A percentile compares a stretch with the other conserved stretches of the same genome.
phyloP scores from a whole-genome alignment of 306 rosid species.

The Hippophae gyantsensis region DNA sequence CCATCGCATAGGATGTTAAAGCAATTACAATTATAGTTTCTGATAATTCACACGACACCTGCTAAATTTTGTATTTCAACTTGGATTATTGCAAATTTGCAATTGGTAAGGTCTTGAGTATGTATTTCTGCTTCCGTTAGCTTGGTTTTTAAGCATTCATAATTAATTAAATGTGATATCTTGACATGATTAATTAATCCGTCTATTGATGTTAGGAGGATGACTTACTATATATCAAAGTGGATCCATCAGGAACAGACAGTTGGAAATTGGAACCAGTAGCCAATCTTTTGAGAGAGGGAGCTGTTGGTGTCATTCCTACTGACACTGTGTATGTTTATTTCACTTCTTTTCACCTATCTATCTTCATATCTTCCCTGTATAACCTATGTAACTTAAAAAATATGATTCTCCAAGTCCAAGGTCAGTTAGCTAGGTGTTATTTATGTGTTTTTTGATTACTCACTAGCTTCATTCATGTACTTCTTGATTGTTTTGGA shows the following conservation, averaged over 20 bases:
- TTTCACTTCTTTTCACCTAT: neutral
- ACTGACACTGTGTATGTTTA: conserved; percentile 69
- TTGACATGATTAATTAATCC: neutral
- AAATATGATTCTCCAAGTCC: neutral
- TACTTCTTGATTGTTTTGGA: neutral
- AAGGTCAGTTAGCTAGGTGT: neutral
- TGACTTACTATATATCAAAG: conserved; percentile 62
- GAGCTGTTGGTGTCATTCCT: conserved; percentile 92
- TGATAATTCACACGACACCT: no score
- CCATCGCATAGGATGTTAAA: no score
- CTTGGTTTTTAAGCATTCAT: neutral
- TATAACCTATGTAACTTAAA: neutral
- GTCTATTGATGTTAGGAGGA: conserved; percentile 39
- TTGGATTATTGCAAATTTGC: no score
- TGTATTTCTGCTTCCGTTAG: neutral
- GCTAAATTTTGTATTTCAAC: no score
- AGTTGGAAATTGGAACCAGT: conserved; percentile 77
- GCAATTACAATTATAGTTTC: no score
- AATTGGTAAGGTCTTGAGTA: no score
- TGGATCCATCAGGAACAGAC: conserved; percentile 61
- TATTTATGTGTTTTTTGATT: neutral
- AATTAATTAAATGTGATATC: neutral
- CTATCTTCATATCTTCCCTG: neutral
- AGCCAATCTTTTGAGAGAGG: conserved; percentile 52
- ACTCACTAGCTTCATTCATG: neutral